A percentile compares a stretch with the other conserved stretches of the same genome.
These are phyloP conservation scores for Hypoxylon sp. DNA, from an alignment of 2,329 filamentous ascomycete species.

Conservation along the genomic window DNA sequence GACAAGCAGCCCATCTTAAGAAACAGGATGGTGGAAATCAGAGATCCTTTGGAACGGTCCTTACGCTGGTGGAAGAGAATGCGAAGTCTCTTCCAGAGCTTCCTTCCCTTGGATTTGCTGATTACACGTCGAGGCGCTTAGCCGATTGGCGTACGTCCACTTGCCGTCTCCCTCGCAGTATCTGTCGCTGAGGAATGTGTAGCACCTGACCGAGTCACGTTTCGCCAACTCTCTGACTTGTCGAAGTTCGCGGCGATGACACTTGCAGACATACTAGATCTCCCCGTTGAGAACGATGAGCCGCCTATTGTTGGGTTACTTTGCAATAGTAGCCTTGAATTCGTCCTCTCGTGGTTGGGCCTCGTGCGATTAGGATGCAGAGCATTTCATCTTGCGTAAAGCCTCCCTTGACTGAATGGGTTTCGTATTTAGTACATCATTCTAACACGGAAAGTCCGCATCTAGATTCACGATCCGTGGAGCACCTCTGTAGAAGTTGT, in stretches of 20 bases:
- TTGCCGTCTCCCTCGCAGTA: not conserved
- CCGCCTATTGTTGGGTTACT: slow-evolving; percentile 61
- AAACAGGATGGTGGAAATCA: slow-evolving; percentile 33
- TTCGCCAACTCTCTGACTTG: slow-evolving; percentile 48
- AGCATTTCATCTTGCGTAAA: slow-evolving; percentile 68
- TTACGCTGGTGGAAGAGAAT: slow-evolving; percentile 63
- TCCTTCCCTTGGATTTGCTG: slow-evolving; percentile 65
- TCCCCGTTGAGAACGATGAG: slow-evolving; percentile 31
- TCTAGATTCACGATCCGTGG: slow-evolving; percentile 59
- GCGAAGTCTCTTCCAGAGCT: slow-evolving; percentile 54
- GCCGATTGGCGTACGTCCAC: slow-evolving; percentile 12
- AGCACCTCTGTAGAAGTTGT: slow-evolving; percentile 64
- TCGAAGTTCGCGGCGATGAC: slow-evolving; percentile 53
- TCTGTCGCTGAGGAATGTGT: not conserved
- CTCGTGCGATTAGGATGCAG: slow-evolving; percentile 67
- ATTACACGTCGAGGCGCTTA: slow-evolving; percentile 33
- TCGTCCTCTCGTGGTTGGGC: slow-evolving; percentile 71
- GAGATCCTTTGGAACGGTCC: slow-evolving; percentile 59
- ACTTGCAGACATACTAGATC: slow-evolving; percentile 27
- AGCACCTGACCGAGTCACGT: slow-evolving; percentile 46
- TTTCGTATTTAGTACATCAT: not conserved
- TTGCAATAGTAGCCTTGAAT: slow-evolving; percentile 67
- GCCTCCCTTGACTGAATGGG: not conserved
- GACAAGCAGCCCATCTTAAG: slow-evolving; percentile 61
- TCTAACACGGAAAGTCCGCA: slow-evolving; percentile 57